These are phyloP conservation scores for Tagetes erecta DNA, from an alignment of 129 eudicot genomes.

Conservation along the genomic window DNA sequence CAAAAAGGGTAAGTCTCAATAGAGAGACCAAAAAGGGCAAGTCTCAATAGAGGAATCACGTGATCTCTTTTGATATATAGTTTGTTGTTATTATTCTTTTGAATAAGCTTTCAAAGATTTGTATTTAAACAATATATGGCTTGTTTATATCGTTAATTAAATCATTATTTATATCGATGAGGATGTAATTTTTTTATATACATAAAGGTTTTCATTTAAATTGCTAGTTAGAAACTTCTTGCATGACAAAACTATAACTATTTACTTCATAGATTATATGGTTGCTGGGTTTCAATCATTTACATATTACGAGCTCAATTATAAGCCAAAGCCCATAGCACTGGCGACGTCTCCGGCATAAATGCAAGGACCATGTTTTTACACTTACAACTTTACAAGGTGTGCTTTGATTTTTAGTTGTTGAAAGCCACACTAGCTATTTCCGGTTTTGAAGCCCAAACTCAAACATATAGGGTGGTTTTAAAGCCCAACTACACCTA, in stretches of 20 bases:
- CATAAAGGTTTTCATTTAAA: background rate
- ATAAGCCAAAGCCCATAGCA: too few species aligned
- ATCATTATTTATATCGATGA: background rate
- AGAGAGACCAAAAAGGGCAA: slow-evolving; percentile 29
- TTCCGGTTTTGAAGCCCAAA: too few species aligned
- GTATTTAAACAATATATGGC: background rate
- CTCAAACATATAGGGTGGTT: too few species aligned
- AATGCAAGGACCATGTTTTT: too few species aligned
- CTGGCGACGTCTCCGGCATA: too few species aligned
- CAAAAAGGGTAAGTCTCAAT: slow-evolving; percentile 36
- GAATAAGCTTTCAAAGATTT: background rate
- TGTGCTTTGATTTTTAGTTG: too few species aligned
- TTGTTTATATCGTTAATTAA: background rate
- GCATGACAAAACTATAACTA: background rate
- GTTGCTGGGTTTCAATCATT: too few species aligned
- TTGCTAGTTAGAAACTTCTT: background rate
- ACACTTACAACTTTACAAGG: too few species aligned
- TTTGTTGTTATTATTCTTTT: slow-evolving; percentile 18
- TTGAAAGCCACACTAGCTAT: too few species aligned
- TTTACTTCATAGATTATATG: too few species aligned
- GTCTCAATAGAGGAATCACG: slow-evolving; percentile 21
- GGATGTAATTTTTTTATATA: background rate
- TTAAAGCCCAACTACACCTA: too few species aligned
- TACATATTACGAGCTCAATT: too few species aligned
- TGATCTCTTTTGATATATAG: slow-evolving; percentile 10